Conservation (phyloP, 495 filamentous ascomycete genomes). For the Hypoxylon lenormandii region DNA sequence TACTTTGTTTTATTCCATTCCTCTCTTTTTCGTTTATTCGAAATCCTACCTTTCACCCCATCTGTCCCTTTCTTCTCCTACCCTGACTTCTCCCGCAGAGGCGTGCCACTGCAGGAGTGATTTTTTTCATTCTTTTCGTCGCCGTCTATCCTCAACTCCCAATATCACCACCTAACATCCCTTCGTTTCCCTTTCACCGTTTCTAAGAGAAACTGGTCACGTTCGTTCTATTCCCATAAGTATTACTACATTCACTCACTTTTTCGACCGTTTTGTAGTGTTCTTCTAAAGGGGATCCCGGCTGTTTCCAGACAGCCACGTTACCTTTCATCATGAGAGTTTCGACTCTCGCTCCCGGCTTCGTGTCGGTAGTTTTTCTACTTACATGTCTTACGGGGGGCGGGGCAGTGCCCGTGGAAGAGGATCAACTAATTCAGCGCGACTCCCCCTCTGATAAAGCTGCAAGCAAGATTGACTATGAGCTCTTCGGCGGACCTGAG, state of each 20-base stretch:
- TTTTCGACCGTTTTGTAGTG: conserved; percentile 9
- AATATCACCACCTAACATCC: conserved; percentile 1
- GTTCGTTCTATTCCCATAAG: conserved; percentile 24
- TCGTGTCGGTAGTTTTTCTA: conserved; percentile 53
- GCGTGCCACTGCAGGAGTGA: not conserved
- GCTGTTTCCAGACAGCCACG: conserved; percentile 1
- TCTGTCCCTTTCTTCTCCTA: conserved; percentile 4
- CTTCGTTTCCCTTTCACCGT: not conserved
- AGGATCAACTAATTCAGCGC: conserved; percentile 47
- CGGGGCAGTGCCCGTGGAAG: conserved; percentile 45
- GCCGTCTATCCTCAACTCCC: not conserved
- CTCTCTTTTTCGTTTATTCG: not conserved
- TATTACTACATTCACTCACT: conserved; percentile 1
- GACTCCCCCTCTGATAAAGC: conserved; percentile 21
- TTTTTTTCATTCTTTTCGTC: not conserved
- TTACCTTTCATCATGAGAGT: conserved; percentile 54
- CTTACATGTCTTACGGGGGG: conserved; percentile 47
- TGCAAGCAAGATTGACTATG: conserved; percentile 39
- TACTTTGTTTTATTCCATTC: conserved; percentile 19
- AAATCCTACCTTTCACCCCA: not conserved
- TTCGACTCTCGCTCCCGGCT: conserved; percentile 47
- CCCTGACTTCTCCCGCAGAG: not conserved
- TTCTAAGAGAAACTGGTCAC: conserved; percentile 1
- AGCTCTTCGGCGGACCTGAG: conserved; percentile 41
- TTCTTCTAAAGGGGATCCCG: conserved; percentile 11